Base-by-base conservation (phyloP, 2,329 filamentous ascomycete species). In the Ascochyta koolunga region DNA sequence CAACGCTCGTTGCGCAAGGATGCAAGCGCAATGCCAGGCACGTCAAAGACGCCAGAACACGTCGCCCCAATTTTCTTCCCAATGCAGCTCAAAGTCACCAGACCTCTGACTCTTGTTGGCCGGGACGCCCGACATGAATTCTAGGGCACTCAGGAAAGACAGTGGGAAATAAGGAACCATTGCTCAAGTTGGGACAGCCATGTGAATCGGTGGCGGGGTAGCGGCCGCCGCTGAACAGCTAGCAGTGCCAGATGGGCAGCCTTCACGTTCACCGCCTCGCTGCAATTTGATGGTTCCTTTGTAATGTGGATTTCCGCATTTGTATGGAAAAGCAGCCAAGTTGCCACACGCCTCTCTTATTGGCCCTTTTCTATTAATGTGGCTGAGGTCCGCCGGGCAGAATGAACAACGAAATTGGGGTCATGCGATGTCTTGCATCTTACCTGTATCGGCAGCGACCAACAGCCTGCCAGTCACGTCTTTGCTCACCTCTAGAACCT, bases 371-470 rank as follows among this genome's bases (percentile, higher is more conserved):
- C 19, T 2, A 7, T 8, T 19, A 32, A 22, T n/a, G 40, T 54
- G 45, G 51, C 51, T 45, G 40, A 41, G 45, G 41, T 40, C 51
- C 46, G 10, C 41, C 29, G 46, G 40, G 35, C 51, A 54, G 24
- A 36, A 45, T 19, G 36, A 29, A 45, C 31, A 54, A n/a, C 45
- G 35, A 40, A 41, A 50, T 49, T 33, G 45, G 35, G 45, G 45
- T 54, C 51, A 54, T 54, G 51, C 40, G 51, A 54, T 54, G 51
- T 43, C 36, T 40, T 54, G 51, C 51, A 41, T 37, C 45, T 54
- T 54, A 40, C 40, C 13, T 50, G 51, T 45, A 46, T 50, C 10
- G 10, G 21, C 39, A 44, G 51, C 40, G 40, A 50, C 48, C 45
- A 49, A 33, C 40, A 40, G 45, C 24, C 3, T 25, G 21, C 44